Conservation (phyloP, 2,329 filamentous ascomycete species). For the Aureobasidium musti region DNA sequence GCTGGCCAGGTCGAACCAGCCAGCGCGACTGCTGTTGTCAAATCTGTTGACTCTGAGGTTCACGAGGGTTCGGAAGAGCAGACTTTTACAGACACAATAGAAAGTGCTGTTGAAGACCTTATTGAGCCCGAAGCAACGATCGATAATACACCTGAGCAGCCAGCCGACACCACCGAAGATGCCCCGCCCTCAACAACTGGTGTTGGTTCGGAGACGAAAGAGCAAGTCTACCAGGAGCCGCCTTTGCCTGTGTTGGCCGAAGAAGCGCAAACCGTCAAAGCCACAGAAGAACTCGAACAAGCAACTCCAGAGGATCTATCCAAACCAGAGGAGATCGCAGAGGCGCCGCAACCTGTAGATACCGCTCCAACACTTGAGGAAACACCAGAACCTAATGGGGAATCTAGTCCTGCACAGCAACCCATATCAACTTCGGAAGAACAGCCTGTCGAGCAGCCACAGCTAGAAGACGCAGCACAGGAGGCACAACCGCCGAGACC, state of each 20-base stretch:
- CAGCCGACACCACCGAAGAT: not conserved
- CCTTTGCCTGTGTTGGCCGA: constrained; percentile 7
- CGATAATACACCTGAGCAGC: not conserved
- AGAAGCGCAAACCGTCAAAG: not conserved
- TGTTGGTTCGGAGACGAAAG: not conserved
- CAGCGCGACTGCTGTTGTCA: not conserved
- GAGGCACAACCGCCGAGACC: not conserved
- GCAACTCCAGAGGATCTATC: not conserved
- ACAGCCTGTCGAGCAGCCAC: not conserved
- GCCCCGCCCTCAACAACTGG: not conserved
- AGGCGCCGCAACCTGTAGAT: not conserved
- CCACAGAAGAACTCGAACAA: not conserved
- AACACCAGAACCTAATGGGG: not conserved
- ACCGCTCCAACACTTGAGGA: not conserved
- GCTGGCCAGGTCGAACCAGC: not conserved
- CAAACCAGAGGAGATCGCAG: not conserved
- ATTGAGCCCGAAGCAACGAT: not conserved
- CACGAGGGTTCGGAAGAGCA: not conserved
- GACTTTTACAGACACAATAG: not conserved
- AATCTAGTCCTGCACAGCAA: not conserved
- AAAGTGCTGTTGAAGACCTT: not conserved
- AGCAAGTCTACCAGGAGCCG: not conserved
- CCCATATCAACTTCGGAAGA: not conserved
- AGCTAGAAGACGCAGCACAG: not conserved
- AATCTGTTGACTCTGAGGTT: not conserved